phyloP scores from a whole-genome alignment of 2,329 filamentous ascomycete species.

The Xylariaceae sp. region DNA sequence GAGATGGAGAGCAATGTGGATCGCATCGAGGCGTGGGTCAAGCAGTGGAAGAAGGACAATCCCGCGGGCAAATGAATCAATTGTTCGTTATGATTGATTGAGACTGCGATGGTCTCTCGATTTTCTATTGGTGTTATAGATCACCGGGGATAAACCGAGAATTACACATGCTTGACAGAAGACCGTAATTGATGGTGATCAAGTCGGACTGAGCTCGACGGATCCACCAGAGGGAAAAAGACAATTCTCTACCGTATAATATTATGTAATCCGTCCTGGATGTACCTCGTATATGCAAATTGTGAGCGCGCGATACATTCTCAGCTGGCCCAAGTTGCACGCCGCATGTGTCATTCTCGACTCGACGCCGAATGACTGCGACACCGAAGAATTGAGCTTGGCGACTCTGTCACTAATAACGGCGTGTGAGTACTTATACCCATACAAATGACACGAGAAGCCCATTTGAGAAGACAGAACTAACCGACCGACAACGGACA shows the following conservation, averaged over 20 bases:
- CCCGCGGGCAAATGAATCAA: conserved; percentile 38
- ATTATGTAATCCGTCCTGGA: background rate
- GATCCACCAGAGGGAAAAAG: background rate
- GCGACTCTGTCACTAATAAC: background rate
- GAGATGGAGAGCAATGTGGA: conserved; percentile 89
- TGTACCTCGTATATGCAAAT: background rate
- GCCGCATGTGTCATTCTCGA: conserved; percentile 22
- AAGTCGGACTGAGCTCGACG: background rate
- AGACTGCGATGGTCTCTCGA: background rate
- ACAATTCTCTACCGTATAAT: background rate
- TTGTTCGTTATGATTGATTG: background rate
- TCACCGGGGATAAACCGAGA: no score
- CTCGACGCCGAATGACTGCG: background rate
- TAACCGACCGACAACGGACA: no score
- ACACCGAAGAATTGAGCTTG: background rate
- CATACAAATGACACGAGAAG: no score
- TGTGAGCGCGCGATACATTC: background rate
- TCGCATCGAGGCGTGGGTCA: conserved; percentile 75
- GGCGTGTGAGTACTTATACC: no score
- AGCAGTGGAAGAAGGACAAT: conserved; percentile 71
- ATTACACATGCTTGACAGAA: background rate
- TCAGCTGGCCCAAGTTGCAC: conserved; percentile 10
- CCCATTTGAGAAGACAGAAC: no score
- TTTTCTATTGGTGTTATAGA: background rate
- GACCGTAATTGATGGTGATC: background rate